Evolutionary conservation across 495 filamentous ascomycete species (phyloP), one percentile per base, ranked within the genome.

Genomic region (Penicillium paxilli): DNA sequence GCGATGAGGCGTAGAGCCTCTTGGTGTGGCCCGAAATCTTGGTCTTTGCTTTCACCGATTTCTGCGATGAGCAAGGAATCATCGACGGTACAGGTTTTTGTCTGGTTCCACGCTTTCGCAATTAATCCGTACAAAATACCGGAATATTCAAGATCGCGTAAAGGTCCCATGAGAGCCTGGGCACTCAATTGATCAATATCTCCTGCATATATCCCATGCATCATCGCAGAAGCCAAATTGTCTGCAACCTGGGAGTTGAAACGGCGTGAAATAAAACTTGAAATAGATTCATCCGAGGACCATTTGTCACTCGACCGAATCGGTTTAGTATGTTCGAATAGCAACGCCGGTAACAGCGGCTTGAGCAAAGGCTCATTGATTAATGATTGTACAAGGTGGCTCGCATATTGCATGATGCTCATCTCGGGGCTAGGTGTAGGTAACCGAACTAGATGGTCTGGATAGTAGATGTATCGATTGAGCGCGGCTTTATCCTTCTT

Each of bases 201-300:
- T 40, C 95, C 95, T n/a, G 91, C 95, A 61, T 92, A 95, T 16
- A 98, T 90, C 10, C 95, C 95, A 72, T 97, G 94, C 21, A 88
- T 66, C n/a, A 91, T 68, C 23, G 85, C 88, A 3, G 90, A 96
- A 2, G 86, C 65, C 2, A 97, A 21, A 57, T 96, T 96, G 33
- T 96, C 75, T 24, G 87, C 87, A 5, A 90, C 33, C 3, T 77
- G 63, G 9, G 75, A 67, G 26, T 81, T 77, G 25, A 87, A 69
- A 12, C 83, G 66, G 16, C 85, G 75, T 2, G 72, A 66, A 19
- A 91, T 72, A 63, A 89, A 96, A 1, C 80, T 74, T 5, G 83
- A 87, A 22, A 96, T 69, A 9, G 89, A 91, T 59, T 92, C 84
- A 62, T 97, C 91, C 14, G 14, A 73, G 14, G 33, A 32, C 49